Conservation (phyloP, 805 yeast genomes). For the Brettanomyces custersianus region DNA sequence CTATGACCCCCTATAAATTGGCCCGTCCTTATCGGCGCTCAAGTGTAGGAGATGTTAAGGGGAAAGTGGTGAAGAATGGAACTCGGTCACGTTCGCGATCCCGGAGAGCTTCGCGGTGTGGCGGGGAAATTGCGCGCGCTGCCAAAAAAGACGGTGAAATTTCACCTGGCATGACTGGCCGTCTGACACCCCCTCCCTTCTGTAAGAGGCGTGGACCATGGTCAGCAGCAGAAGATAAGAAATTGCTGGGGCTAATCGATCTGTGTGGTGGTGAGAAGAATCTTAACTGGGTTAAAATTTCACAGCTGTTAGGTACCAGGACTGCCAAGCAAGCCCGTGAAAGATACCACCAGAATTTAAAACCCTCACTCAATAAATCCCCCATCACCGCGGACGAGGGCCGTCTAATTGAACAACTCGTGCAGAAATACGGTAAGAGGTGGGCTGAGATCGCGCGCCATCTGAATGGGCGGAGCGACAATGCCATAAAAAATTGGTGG, state of each 20-base stretch:
- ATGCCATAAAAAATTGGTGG: conserved; percentile 95
- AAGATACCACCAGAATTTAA: conserved; percentile 83
- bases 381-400: conserved; percentile 88
- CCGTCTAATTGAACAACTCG: conserved; percentile 67
- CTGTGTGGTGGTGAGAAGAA: conserved; percentile 58
- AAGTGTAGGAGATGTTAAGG: neutral
- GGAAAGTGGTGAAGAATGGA: neutral
- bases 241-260: conserved; percentile 58
- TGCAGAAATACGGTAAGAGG: conserved; percentile 69
- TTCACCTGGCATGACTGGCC: neutral
- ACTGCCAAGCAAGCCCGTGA: conserved; percentile 91
- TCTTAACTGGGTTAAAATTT: conserved; percentile 76
- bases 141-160: neutral
- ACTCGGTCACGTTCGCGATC: neutral
- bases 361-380: conserved; percentile 70
- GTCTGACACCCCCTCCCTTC: neutral
- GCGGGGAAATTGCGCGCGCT: neutral
- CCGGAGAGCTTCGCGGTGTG: neutral
- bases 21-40: too few relatives aligned
- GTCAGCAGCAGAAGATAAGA: conserved; percentile 78
- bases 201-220: conserved; percentile 65
- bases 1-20: too few relatives aligned
- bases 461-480: conserved; percentile 79
- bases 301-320: conserved; percentile 62
- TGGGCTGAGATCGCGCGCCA: conserved; percentile 95